Evolutionary conservation across 768 basidiomycete species (phyloP).

Genomic region (Leucosporidium creatinivorum): DNA sequence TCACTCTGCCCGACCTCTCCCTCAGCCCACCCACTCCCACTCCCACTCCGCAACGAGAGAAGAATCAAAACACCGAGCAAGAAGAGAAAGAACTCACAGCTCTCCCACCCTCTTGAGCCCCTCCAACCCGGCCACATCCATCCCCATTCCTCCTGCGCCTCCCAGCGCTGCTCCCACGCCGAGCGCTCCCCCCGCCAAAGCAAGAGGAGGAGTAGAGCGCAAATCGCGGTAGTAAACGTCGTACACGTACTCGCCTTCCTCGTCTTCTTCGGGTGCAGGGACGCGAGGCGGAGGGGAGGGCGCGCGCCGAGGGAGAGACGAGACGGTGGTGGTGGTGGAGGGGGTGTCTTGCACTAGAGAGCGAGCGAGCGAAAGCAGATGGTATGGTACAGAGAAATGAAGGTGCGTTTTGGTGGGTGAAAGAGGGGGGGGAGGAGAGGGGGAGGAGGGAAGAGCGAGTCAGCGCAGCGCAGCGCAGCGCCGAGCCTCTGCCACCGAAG

Average conservation of each 20-base stretch:
- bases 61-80: neutral
- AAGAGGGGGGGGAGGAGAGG: no score
- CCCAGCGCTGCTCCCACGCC: neutral
- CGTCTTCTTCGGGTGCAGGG: neutral
- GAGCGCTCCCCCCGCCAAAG: neutral
- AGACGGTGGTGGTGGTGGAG: neutral
- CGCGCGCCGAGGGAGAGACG: neutral
- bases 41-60: neutral
- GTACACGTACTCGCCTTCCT: slow-evolving; percentile 30
- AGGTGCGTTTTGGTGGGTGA: no score
- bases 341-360: neutral
- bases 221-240: slow-evolving; percentile 36
- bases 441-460: no score
- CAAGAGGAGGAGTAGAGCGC: neutral
- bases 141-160: no score
- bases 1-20: no score
- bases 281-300: neutral
- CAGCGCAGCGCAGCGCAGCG: no score
- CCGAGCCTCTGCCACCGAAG: no score
- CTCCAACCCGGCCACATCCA: slow-evolving; percentile 19
- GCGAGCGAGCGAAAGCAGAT: no score
- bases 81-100: no score
- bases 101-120: slow-evolving; percentile 31
- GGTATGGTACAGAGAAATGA: no score
- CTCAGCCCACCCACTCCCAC: neutral